Evolutionary conservation across 768 basidiomycete species (phyloP).

Genomic region (Podaxis sp.): DNA sequence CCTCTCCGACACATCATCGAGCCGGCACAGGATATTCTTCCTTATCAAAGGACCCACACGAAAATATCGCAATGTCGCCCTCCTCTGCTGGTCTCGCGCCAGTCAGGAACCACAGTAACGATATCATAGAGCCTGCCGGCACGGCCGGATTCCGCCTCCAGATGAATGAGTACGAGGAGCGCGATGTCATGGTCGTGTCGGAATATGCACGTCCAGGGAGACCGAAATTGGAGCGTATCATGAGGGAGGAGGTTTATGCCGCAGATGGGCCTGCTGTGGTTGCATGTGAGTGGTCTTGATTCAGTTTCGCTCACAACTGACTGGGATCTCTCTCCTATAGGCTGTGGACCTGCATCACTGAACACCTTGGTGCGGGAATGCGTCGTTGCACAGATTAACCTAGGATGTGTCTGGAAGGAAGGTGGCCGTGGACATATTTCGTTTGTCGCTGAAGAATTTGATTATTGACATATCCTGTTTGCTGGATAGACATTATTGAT

Average conservation of each 20-base stretch:
- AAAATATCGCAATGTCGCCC: not conserved
- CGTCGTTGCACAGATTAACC: slow-evolving; percentile 60
- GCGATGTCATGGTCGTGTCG: slow-evolving; percentile 56
- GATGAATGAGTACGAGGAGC: slow-evolving; percentile 57
- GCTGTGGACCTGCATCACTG: slow-evolving; percentile 72
- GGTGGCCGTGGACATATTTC: slow-evolving; percentile 49
- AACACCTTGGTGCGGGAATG: slow-evolving; percentile 69
- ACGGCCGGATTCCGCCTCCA: slow-evolving; percentile 32
- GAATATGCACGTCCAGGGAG: slow-evolving; percentile 67
- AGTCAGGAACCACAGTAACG: not conserved
- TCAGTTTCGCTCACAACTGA: not conserved
- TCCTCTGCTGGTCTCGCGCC: not conserved
- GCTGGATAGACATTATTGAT: not conserved
- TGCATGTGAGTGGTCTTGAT: slow-evolving; percentile 52
- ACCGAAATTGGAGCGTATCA: slow-evolving; percentile 60
- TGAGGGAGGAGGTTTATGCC: slow-evolving; percentile 62
- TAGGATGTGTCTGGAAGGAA: slow-evolving; percentile 55
- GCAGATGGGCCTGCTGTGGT: slow-evolving; percentile 61
- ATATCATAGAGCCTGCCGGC: not conserved
- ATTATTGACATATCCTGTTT: slow-evolving; percentile 38
- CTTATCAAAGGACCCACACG: not conserved
- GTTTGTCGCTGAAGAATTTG: slow-evolving; percentile 69
- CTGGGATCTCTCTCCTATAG: slow-evolving; percentile 30
- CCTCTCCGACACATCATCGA: not conserved
- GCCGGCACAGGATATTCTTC: not conserved